Base-by-base conservation (phyloP, 768 basidiomycete species). In the Trametes villosa region DNA sequence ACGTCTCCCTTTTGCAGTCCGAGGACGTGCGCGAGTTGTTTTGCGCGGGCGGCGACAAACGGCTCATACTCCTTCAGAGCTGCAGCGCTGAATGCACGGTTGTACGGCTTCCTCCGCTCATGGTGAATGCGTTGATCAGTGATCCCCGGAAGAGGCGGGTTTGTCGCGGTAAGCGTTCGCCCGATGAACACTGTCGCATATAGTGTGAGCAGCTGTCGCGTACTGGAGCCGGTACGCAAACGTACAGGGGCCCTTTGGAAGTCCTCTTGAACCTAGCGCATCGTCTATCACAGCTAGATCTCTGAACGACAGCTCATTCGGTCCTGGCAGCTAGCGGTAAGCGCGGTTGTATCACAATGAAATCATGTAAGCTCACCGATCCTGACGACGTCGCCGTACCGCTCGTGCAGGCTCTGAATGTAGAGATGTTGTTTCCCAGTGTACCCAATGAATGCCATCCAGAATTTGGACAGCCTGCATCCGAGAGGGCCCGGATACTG, bases 31-130 rank as follows among this genome's bases (percentile, higher is more conserved):
- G 80, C 71, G 1, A 84, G 73, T 59, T 84, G 79, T 2, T 63
- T 58, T 3, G 73, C 75, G 15, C 82, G 67, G 20, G 67, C 66
- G 2, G 70, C 69, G 22, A 84, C 66, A 3, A 79, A 66, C 0
- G 66, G 62, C 59, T 82, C 77, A 53, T 83, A 84, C 17, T 77
- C 79, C 64, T 79, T 80, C 36, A 86, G 63, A 2, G 83, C 77
- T 3, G 70, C 60, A 15, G 76, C 76, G 47, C 71, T 82, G 70
- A 85, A 77, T 0, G 77, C 83, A 24, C 81, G 73, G 18, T 78
- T 78, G 83, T 83, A 85, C 2, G 80, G 73, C 27, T 76, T 75
- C 9, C 83, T 76, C 11, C 81, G 75, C 9, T 76, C 72, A 2
- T 74, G 71, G 59, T 86, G 84, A 38, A 82, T 78, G 1, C 71